Evolutionary conservation across 352 stramenopile species (phyloP).

Genomic region (Globisporangium splendens): DNA sequence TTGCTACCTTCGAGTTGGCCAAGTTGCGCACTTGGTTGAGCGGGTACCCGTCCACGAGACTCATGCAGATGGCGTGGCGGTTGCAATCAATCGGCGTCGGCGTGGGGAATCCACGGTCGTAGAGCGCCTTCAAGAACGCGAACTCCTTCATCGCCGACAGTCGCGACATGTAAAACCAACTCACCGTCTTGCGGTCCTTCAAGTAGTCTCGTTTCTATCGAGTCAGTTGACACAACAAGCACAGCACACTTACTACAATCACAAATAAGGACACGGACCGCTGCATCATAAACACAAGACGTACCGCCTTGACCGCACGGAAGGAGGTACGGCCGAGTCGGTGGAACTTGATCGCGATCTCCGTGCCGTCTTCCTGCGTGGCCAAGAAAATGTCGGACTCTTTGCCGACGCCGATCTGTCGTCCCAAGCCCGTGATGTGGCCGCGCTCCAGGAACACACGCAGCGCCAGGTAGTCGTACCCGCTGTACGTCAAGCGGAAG

Average conservation of each 20-base stretch:
- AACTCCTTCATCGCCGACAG: conserved; percentile 98
- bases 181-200: conserved; percentile 91
- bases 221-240: conserved; percentile 1
- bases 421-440: conserved; percentile 88
- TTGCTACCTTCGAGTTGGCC: conserved; percentile 78
- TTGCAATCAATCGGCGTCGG: conserved; percentile 97
- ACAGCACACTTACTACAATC: neutral
- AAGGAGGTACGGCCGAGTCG: conserved; percentile 98
- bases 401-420: conserved; percentile 98
- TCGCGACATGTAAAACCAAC: conserved; percentile 99
- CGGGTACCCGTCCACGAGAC: conserved; percentile 92
- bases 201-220: conserved; percentile 98
- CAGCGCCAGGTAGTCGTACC: conserved; percentile 99
- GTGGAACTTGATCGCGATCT: conserved; percentile 99
- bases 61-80: conserved; percentile 98
- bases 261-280: too few relatives aligned
- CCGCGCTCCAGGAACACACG: conserved; percentile 93
- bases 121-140: conserved; percentile 98
- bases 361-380: conserved; percentile 90
- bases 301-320: conserved; percentile 90
- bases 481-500: conserved; percentile 97
- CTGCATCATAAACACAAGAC: neutral
- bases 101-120: conserved; percentile 96
- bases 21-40: conserved; percentile 94
- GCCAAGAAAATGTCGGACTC: conserved; percentile 99